Conservation (phyloP, 768 basidiomycete species). For the Tylopilus sp. region DNA sequence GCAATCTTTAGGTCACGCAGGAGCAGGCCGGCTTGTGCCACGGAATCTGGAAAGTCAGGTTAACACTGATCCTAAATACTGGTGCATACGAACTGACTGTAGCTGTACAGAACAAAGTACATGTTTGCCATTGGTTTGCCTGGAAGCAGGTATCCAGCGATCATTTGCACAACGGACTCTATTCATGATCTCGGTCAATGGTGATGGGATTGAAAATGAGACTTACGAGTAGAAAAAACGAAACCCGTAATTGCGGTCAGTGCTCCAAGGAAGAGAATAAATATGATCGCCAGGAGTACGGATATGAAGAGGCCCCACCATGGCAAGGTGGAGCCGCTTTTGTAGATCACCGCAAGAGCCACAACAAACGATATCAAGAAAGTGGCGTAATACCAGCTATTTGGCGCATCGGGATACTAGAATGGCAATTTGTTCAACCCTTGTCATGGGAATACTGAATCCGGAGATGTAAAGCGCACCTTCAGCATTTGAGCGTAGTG, state of each 20-base stretch:
- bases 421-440: neutral
- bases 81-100: slow-evolving; percentile 32
- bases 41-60: slow-evolving; percentile 40
- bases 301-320: slow-evolving; percentile 58
- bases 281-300: slow-evolving; percentile 47
- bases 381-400: neutral
- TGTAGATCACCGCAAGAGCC: slow-evolving; percentile 33
- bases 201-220: neutral
- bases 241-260: slow-evolving; percentile 49
- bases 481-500: slow-evolving; percentile 54
- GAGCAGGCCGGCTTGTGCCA: slow-evolving; percentile 48
- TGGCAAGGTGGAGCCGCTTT: slow-evolving; percentile 46
- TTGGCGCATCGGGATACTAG: neutral
- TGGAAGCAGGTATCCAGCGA: slow-evolving; percentile 36
- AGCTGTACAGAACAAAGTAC: slow-evolving; percentile 44
- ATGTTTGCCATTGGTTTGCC: slow-evolving; percentile 43
- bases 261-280: slow-evolving; percentile 51
- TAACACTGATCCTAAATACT: slow-evolving; percentile 38
- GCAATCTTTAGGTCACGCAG: slow-evolving; percentile 54
- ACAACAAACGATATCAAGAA: neutral
- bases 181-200: neutral
- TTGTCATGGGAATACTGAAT: slow-evolving; percentile 11
- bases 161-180: slow-evolving; percentile 35
- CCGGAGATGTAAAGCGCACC: slow-evolving; percentile 11
- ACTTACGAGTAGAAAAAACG: slow-evolving; percentile 18